Evolutionary conservation across 2,329 filamentous ascomycete genomes (phyloP), one percentile per base, ranked within the genome.

Genomic region (Triangularia verruculosa): DNA sequence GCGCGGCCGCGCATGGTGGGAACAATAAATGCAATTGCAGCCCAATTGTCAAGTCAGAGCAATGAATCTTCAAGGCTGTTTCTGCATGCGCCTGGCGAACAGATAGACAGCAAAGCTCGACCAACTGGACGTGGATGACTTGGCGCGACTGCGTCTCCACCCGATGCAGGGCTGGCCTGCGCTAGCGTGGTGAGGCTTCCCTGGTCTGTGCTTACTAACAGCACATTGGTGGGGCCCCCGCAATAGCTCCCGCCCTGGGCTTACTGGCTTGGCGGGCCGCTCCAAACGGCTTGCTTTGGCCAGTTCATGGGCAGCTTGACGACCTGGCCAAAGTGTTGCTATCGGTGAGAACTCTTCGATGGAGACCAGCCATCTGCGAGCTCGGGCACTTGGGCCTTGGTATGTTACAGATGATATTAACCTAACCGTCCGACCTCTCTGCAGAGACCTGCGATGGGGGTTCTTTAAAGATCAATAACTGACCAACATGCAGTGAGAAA

Each of bases 401-500:
- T 54, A 54, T 13, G 51, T 54, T 20, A 20, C n/a, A 9, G 6
- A n/a, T 9, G 27, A 28, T 28, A 28, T 28, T 9, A 9, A 28
- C 27, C 9, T 28, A 9, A 28, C 27, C 9, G 1, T 24, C 17
- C 13, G 17, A 47, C 17, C 12, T n/a, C 13, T 47, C 39, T n/a
- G 12, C 5, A 47, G 17, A 20, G n/a, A n/a, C n/a, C n/a, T n/a
- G n/a, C n/a, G n/a, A n/a, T n/a, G n/a, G n/a, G n/a, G n/a, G n/a
- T n/a, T n/a, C 39, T 47, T 47, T 20, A 47, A n/a, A n/a, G n/a
- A n/a, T n/a, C n/a, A n/a, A n/a, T n/a, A n/a, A 8, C 25, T 47
- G 34, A 59, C 57, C 34, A 27, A 15, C 12, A 8, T 9, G 25
- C 62, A 82, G 81, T 55, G 80, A 83, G 66, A 72, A 75, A 43